phyloP scores from a whole-genome alignment of 2,329 filamentous ascomycete genomes.

The Nemania sp. region DNA sequence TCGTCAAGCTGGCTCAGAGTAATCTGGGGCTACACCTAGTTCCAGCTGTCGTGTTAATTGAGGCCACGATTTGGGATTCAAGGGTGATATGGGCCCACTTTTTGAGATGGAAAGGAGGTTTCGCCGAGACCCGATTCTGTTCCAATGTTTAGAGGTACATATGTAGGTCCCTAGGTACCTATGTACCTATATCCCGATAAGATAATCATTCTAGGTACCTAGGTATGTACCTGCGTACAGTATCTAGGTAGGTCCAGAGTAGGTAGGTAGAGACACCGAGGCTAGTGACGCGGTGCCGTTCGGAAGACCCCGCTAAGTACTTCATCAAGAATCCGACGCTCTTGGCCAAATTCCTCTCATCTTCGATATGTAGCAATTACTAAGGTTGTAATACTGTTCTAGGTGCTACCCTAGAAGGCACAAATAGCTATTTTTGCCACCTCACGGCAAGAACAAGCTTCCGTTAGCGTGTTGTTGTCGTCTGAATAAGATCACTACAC shows the following conservation, averaged over 20 bases:
- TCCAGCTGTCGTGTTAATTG: constrained; percentile 47
- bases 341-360: constrained; percentile 17
- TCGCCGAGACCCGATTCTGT: constrained; percentile 36
- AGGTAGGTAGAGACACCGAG: no score
- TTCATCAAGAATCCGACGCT: constrained; percentile 6
- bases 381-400: no score
- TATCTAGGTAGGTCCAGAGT: no score
- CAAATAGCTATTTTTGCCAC: no score
- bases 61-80: constrained; percentile 53
- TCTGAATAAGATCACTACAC: no score
- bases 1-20: constrained; percentile 49
- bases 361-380: no score
- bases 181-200: background rate
- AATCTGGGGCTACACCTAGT: constrained; percentile 51
- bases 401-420: no score
- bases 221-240: no score
- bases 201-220: background rate
- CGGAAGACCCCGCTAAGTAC: constrained; percentile 25
- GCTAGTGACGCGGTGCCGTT: background rate
- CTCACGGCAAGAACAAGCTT: no score
- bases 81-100: constrained; percentile 24
- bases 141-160: no score
- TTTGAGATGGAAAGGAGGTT: constrained; percentile 35
- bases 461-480: no score
- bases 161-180: background rate